Conservation (phyloP, 164 flowering plant genomes). For the Stephania yunnanensis region DNA sequence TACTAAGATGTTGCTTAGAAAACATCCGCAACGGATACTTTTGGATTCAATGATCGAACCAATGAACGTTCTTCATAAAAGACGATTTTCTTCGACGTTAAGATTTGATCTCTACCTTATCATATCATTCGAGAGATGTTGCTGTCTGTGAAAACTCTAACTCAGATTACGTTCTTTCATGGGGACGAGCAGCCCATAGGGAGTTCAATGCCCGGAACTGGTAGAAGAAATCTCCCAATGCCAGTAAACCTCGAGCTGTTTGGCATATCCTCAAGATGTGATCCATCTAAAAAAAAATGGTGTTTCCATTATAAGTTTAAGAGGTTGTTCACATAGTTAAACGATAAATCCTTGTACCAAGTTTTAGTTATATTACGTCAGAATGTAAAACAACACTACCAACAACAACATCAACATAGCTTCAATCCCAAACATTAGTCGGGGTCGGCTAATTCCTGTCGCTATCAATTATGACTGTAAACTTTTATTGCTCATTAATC, state of each 20-base stretch:
- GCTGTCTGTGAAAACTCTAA: not conserved
- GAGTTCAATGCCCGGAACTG: slow-evolving; percentile 71
- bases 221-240: slow-evolving; percentile 78
- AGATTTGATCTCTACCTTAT: not conserved
- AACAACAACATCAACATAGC: too few species aligned
- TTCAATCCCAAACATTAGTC: too few species aligned
- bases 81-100: not conserved
- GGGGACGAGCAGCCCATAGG: slow-evolving; percentile 67
- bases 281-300: slow-evolving; percentile 25
- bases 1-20: not conserved
- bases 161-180: slow-evolving; percentile 38
- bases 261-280: slow-evolving; percentile 66
- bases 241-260: slow-evolving; percentile 72
- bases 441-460: too few species aligned
- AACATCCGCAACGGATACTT: not conserved
- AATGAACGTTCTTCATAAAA: not conserved
- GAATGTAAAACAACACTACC: not conserved
- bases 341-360: not conserved
- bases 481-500: too few species aligned
- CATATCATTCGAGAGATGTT: not conserved
- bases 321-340: not conserved
- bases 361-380: not conserved
- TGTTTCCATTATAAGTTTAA: not conserved
- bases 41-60: not conserved
- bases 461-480: too few species aligned